Evolutionary conservation across 1,284 basidiomycete species (phyloP).

Genomic region (Hymenochaete sp.): DNA sequence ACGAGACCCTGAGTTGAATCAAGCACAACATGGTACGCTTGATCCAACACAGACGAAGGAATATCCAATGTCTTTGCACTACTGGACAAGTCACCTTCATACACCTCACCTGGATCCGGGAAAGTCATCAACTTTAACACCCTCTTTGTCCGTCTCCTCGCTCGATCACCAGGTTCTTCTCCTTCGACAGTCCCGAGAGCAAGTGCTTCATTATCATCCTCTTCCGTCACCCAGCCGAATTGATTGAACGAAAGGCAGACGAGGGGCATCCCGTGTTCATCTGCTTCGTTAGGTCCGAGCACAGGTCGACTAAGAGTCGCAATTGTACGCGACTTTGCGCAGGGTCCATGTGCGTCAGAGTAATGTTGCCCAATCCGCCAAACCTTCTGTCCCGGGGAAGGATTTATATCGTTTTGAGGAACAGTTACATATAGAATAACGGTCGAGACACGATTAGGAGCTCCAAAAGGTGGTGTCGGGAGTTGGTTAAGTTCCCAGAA

Average conservation of each 20-base stretch:
- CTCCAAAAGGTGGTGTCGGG: slow-evolving; percentile 8
- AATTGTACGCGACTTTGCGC: slow-evolving; percentile 1
- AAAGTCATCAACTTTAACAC: slow-evolving; percentile 10
- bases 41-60: slow-evolving; percentile 8
- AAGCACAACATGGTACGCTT: slow-evolving; percentile 10
- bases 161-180: too few relatives aligned
- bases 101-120: slow-evolving; percentile 10
- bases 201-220: neutral
- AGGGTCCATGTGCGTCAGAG: slow-evolving; percentile 12
- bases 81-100: slow-evolving; percentile 7
- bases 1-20: slow-evolving; percentile 11
- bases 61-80: slow-evolving; percentile 11
- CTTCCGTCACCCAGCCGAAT: slow-evolving; percentile 12
- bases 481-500: slow-evolving; percentile 13
- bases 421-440: slow-evolving; percentile 7
- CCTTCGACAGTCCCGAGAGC: too few relatives aligned
- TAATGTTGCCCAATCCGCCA: slow-evolving; percentile 15
- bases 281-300: slow-evolving; percentile 1
- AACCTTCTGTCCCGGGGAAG: neutral
- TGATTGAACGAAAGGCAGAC: slow-evolving; percentile 14
- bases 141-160: neutral
- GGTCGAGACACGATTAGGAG: slow-evolving; percentile 8
- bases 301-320: slow-evolving; percentile 3
- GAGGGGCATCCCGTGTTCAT: slow-evolving; percentile 5
- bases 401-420: neutral